Conservation (phyloP, 768 basidiomycete genomes). For the Dentipellis sp. region DNA sequence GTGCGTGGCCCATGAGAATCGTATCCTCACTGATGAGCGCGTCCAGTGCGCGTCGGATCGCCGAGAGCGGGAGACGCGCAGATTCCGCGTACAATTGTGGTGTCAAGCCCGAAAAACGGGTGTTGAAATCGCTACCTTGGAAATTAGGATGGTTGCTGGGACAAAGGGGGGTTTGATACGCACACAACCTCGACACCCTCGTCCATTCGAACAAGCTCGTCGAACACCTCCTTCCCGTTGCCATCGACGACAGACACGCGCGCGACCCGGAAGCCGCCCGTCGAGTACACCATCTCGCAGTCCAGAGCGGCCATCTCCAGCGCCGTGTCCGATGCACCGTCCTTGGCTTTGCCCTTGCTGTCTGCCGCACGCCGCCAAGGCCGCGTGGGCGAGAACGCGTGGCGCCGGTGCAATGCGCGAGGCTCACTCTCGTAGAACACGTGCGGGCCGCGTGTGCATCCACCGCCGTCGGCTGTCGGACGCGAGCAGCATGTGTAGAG, state of each 20-base stretch:
- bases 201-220: constrained; percentile 76
- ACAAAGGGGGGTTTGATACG: constrained; percentile 16
- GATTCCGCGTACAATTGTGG: constrained; percentile 38
- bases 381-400: constrained; percentile 54
- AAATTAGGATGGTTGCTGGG: background rate
- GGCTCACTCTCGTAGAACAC: constrained; percentile 79
- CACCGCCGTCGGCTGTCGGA: constrained; percentile 44
- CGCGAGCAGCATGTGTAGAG: constrained; percentile 76
- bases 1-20: constrained; percentile 80
- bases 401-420: constrained; percentile 59
- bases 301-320: constrained; percentile 85
- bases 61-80: constrained; percentile 58
- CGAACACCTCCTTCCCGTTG: constrained; percentile 63
- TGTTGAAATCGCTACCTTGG: constrained; percentile 71
- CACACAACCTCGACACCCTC: constrained; percentile 73
- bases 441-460: constrained; percentile 76
- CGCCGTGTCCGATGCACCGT: constrained; percentile 19
- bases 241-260: constrained; percentile 86
- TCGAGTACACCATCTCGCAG: constrained; percentile 96
- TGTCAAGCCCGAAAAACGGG: constrained; percentile 81
- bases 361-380: background rate
- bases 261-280: constrained; percentile 85
- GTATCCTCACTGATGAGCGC: constrained; percentile 69
- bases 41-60: constrained; percentile 61
- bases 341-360: constrained; percentile 13